Conservation (phyloP, 441 rosid species). For the Omphalea diandra region DNA sequence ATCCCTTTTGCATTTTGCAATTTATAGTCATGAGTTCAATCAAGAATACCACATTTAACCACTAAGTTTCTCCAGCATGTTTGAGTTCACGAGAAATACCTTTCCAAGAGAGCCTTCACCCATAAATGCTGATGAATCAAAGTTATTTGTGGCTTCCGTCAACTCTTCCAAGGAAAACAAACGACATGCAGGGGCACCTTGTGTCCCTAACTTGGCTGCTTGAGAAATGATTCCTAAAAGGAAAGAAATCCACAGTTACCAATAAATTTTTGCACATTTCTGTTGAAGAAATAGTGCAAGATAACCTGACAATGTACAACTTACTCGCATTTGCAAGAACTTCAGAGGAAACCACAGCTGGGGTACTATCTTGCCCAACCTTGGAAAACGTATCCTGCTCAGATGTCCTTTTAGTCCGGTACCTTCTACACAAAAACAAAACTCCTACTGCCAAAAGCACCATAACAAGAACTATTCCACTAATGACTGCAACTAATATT, state of each 20-base stretch:
- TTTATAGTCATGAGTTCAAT: not conserved
- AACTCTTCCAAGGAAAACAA: constrained; percentile 73
- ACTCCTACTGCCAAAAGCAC: constrained; percentile 47
- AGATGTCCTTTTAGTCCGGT: constrained; percentile 35
- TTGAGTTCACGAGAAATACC: constrained; percentile 43
- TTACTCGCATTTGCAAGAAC: constrained; percentile 92
- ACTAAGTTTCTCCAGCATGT: constrained; percentile 2
- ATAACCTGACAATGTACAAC: constrained; percentile 28
- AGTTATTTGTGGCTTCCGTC: constrained; percentile 76
- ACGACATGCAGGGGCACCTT: constrained; percentile 50
- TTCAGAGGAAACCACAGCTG: constrained; percentile 62
- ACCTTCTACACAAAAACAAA: constrained; percentile 44
- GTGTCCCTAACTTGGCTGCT: constrained; percentile 66
- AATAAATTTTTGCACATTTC: not conserved
- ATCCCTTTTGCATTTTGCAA: not conserved
- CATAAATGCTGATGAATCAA: constrained; percentile 59
- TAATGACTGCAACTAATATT: constrained; percentile 43
- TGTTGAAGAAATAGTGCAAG: not conserved
- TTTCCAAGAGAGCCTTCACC: constrained; percentile 81
- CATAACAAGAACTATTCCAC: constrained; percentile 56
- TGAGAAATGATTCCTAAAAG: constrained; percentile 80
- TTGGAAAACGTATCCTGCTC: constrained; percentile 60
- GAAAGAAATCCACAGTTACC: constrained; percentile 12
- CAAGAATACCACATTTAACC: not conserved
- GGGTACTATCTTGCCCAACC: constrained; percentile 49